Percentiles rank a stretch among this genome's conserved stretches.
phyloP scores from a whole-genome alignment of 495 filamentous ascomycete genomes.

The Penicillium atrosanguineum region DNA sequence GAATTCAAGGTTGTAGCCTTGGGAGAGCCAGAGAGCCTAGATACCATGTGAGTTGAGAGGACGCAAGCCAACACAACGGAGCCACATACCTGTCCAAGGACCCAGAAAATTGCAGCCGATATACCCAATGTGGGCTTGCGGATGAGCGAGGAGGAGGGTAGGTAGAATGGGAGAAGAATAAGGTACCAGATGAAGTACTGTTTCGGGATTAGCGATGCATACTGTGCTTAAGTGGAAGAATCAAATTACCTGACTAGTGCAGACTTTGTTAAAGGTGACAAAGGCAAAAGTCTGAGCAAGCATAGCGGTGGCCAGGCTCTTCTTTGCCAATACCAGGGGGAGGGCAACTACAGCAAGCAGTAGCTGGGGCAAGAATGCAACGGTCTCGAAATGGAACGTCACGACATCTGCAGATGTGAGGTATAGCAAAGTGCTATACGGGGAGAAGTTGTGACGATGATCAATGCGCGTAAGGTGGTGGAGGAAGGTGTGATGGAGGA shows the following conservation, averaged over 20 bases:
- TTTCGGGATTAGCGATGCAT: background rate
- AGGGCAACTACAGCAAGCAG: slow-evolving; percentile 72
- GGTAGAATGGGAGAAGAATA: slow-evolving; percentile 86
- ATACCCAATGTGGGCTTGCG: slow-evolving; percentile 57
- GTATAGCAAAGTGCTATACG: slow-evolving; percentile 90
- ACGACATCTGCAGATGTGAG: slow-evolving; percentile 62
- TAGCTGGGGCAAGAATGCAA: slow-evolving; percentile 88
- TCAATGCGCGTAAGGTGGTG: slow-evolving; percentile 93
- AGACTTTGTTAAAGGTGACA: slow-evolving; percentile 97
- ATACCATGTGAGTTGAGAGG: background rate
- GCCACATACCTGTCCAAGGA: slow-evolving; percentile 58
- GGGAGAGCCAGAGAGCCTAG: slow-evolving; percentile 80
- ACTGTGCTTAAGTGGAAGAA: background rate
- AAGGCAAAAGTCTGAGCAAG: slow-evolving; percentile 99
- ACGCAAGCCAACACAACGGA: background rate
- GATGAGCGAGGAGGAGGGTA: slow-evolving; percentile 74
- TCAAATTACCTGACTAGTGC: slow-evolving; percentile 83
- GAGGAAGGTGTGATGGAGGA: slow-evolving; percentile 84
- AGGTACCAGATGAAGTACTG: slow-evolving; percentile 99
- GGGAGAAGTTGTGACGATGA: slow-evolving; percentile 97
- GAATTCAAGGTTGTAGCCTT: slow-evolving; percentile 87
- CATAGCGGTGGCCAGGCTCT: slow-evolving; percentile 78
- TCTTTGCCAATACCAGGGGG: slow-evolving; percentile 78
- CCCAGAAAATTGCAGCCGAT: slow-evolving; percentile 64
- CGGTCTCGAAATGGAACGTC: slow-evolving; percentile 60